A percentile compares a stretch with the other conserved stretches of the same genome.
Conservation (phyloP, 352 stramenopile species). For the Pythium graminicola region DNA sequence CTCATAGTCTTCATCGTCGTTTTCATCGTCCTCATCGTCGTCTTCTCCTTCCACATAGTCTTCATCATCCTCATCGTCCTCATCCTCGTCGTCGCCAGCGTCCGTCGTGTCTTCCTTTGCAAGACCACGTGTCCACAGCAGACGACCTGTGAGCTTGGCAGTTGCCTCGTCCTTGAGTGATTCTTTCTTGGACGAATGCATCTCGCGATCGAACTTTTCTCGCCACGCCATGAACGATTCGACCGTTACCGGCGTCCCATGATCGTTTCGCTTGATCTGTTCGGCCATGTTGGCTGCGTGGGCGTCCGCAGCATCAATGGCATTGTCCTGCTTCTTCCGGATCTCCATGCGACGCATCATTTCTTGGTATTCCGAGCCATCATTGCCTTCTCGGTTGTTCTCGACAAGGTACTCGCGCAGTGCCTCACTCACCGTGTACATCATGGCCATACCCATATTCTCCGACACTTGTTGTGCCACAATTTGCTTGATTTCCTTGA, state of each 20-base stretch:
- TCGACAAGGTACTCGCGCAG: conserved; percentile 83
- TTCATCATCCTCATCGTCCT: conserved; percentile 33
- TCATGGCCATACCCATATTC: conserved; percentile 84
- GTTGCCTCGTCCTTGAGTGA: conserved; percentile 60
- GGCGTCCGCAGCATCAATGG: conserved; percentile 43
- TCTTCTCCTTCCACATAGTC: conserved; percentile 39
- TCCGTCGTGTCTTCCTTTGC: conserved; percentile 57
- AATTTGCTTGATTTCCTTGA: conserved; percentile 70
- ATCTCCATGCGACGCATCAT: conserved; percentile 81
- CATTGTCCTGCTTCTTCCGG: conserved; percentile 74
- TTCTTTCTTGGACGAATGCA: conserved; percentile 36
- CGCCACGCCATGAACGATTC: conserved; percentile 71
- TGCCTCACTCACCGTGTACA: conserved; percentile 80
- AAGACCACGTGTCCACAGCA: conserved; percentile 68
- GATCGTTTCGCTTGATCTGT: conserved; percentile 17
- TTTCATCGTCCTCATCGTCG: conserved; percentile 28
- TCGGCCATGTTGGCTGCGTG: conserved; percentile 6
- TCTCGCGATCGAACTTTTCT: conserved; percentile 64
- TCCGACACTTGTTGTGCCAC: conserved; percentile 61
- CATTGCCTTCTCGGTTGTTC: conserved; percentile 82
- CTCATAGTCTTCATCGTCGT: conserved; percentile 26
- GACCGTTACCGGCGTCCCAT: conserved; percentile 57
- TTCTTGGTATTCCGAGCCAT: conserved; percentile 84
- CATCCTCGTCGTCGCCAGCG: conserved; percentile 35
- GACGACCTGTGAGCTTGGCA: conserved; percentile 72